Evolutionary conservation across 352 stramenopile genomes (phyloP).

Genomic region (Globisporangium viniferum): DNA sequence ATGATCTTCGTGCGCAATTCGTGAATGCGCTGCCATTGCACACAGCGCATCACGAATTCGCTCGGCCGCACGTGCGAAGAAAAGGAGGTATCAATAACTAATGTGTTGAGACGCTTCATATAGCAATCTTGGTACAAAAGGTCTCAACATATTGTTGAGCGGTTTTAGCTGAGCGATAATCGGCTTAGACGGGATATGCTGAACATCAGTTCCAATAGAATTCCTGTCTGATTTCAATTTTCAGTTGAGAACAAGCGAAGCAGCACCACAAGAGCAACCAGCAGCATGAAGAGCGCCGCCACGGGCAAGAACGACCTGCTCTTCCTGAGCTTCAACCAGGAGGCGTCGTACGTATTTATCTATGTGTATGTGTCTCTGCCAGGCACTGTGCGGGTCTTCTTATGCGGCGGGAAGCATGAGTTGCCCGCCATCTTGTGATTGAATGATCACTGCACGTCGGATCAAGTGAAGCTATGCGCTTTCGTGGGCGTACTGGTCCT

Average conservation of each 20-base stretch:
- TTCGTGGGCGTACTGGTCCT: background rate
- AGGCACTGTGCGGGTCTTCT: background rate
- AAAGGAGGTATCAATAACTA: no score
- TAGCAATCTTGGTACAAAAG: no score
- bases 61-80: no score
- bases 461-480: background rate
- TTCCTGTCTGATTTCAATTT: background rate
- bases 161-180: no score
- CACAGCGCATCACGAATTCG: no score
- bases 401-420: background rate
- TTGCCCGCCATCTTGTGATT: no score
- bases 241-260: background rate
- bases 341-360: constrained; percentile 69
- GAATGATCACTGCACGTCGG: background rate
- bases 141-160: no score
- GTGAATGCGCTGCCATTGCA: no score
- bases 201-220: no score
- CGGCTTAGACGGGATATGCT: no score
- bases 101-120: no score
- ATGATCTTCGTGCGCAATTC: no score
- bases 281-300: constrained; percentile 38
- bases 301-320: constrained; percentile 62
- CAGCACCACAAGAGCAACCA: background rate
- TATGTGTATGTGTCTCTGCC: background rate
- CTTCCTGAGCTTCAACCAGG: constrained; percentile 92